Percentiles rank a stretch among this genome's conserved stretches.
Evolutionary conservation across 1,139 yeast genomes (phyloP).

Genomic region (Candida sojae): DNA sequence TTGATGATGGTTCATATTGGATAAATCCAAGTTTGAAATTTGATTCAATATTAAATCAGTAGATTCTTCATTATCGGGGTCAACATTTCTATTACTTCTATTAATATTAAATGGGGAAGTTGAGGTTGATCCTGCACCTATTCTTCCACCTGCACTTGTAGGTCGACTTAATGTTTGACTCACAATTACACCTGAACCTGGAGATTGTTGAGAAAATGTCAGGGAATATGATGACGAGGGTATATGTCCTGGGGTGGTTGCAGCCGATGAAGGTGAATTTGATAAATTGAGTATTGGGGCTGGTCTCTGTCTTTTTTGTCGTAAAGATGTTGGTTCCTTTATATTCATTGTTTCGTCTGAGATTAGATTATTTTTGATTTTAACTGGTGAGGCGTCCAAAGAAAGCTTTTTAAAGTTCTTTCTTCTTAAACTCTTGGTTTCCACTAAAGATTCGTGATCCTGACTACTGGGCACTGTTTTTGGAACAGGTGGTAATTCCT

Average conservation of each 20-base stretch:
- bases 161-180: conserved; percentile 13
- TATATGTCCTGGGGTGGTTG: conserved; percentile 8
- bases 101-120: conserved; percentile 16
- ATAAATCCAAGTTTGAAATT: conserved; percentile 30
- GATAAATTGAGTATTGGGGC: conserved; percentile 26
- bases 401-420: conserved; percentile 75
- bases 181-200: conserved; percentile 9
- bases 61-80: conserved; percentile 29
- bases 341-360: conserved; percentile 12
- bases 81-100: conserved; percentile 27
- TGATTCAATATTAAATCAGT: conserved; percentile 29
- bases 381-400: conserved; percentile 30
- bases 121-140: neutral
- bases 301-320: conserved; percentile 22
- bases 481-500: conserved; percentile 36
- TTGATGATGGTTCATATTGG: conserved; percentile 9
- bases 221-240: conserved; percentile 3
- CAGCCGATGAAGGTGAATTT: conserved; percentile 7
- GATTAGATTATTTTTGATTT: neutral
- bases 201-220: conserved; percentile 6
- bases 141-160: conserved; percentile 8
- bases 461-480: neutral
- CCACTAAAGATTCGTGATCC: conserved; percentile 23
- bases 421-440: conserved; percentile 65
- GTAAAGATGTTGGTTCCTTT: conserved; percentile 16